Base-by-base conservation (phyloP, 2,329 filamentous ascomycete genomes). In the Pseudogymnoascus sp. region DNA sequence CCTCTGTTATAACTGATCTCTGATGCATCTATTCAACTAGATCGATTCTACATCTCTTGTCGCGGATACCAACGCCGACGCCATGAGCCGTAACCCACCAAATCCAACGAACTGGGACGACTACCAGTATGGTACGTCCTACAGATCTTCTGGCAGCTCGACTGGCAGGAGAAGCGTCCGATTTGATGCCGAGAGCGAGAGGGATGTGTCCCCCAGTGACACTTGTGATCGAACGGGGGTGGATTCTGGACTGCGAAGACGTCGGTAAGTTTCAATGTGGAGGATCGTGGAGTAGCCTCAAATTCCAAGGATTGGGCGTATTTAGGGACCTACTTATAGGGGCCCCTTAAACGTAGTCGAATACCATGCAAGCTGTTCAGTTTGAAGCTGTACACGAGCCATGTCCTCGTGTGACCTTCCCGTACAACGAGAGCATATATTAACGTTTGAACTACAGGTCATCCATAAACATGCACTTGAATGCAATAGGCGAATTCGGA, bases 401-500 rank as follows among this genome's bases (percentile, higher is more conserved):
- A 11, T 53, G 50, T 8, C n/a, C 23, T 56, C 28, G 28, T 33
- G 50, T 33, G 16, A 11, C 28, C 16, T 56, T 14, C 11, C 28
- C 11, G 28, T 56, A 35, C 18, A 11, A 21, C n/a, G n/a, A 35
- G 16, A 33, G 5, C 10, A 33, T 33, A 56, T 14, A 40, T 37
- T 33, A 31, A 61, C n/a, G 50, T 16, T 23, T 53, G 21, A 23
- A 21, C n/a, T 42, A 21, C 66, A 86, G 84, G 65, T 84, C 83
- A n/a, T 87, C 84, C 5, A 77, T 84, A 40, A 82, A 80, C 33
- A 79, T 82, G 66, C 80, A 80, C 35, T 75, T 90, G 37, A 76
- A 82, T 25, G 78, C 80, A 62, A 73, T 88, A 62, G 80, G 82
- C 68, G 87, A 96, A 65, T 87, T 90, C 59, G 94, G 93, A 67